Evolutionary conservation across 805 yeast species (phyloP), one percentile per base, ranked within the genome.

Genomic region (Saccharomycopsis sp.): DNA sequence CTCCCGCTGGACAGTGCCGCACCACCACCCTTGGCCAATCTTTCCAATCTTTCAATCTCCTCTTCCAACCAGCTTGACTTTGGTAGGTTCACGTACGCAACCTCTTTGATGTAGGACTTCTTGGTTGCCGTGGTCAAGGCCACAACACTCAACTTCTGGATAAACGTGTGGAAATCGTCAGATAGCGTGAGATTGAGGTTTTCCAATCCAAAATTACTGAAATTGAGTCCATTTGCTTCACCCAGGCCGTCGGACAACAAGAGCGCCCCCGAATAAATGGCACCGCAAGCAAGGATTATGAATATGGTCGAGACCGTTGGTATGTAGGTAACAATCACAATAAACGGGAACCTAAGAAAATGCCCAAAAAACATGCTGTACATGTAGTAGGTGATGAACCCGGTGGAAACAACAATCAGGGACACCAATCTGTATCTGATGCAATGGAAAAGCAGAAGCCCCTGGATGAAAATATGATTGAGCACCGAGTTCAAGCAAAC

Each of bases 91-190:
- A 80, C 60, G 12, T 65, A 53, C 19, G 75, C 62, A 22, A 71
- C 62, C 51, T 80, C 86, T 36, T 73, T 68, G 30, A 77, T 68
- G 54, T 78, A 81, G 48, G 81, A 75, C 22, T 77, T 73, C 42
- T 69, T 71, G 2, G 82, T 78, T 0, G 83, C 78, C 39, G 80
- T 75, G n/a, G 77, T 73, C 30, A 80, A 67, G 12, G 82, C 74
- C 34, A 80, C 63, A 42, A 73, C 63, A 0, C 85, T 86, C 36
- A 76, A 57, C 52, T 75, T 74, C 49, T 73, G 63, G 39, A 77
- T 58, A 0, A 77, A 73, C 1, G 81, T 68, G 53, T 77, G 75
- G 53, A 81, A 82, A 58, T 81, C 88, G 52, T 80, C 86, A 23
- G 65, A 54, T 42, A 70, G 36, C 20, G 59, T 63, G 12, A 66